Evolutionary conservation across 192 early-diverging fungal genomes (phyloP).

Genomic region (Coemansia sp.): DNA sequence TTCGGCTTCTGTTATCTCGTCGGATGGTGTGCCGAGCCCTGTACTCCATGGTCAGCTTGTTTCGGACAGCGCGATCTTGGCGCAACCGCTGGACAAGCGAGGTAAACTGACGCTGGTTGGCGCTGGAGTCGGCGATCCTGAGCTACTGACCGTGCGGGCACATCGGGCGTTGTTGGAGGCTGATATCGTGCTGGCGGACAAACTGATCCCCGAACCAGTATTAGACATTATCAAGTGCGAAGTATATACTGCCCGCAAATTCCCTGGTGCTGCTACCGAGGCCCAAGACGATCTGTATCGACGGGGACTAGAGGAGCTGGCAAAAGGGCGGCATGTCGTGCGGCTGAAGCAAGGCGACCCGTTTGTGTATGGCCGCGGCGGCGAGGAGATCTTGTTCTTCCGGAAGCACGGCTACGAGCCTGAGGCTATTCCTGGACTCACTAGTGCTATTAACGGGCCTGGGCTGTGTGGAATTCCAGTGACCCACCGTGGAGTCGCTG

Average conservation of each 20-base stretch:
- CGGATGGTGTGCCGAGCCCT: constrained; percentile 41
- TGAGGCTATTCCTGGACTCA: constrained; percentile 78
- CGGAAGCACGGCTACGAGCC: constrained; percentile 70
- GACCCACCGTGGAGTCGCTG: constrained; percentile 86
- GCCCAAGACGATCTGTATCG: constrained; percentile 79
- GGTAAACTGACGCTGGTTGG: constrained; percentile 75
- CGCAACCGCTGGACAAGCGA: not conserved
- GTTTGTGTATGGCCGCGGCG: constrained; percentile 91
- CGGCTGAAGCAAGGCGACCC: constrained; percentile 93
- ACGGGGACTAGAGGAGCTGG: constrained; percentile 74
- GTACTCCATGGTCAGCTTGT: not conserved
- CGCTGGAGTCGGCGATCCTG: constrained; percentile 84
- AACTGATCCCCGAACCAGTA: constrained; percentile 68
- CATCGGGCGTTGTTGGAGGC: constrained; percentile 64
- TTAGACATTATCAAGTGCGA: constrained; percentile 60
- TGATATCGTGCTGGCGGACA: constrained; percentile 86
- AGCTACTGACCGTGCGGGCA: constrained; percentile 78
- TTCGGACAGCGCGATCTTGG: not conserved
- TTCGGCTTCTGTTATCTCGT: constrained; percentile 12
- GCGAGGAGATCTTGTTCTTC: constrained; percentile 84
- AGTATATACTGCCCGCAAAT: constrained; percentile 71
- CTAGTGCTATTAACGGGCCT: constrained; percentile 77
- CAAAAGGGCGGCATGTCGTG: constrained; percentile 71
- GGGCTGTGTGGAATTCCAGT: constrained; percentile 77
- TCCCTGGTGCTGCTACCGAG: constrained; percentile 65